Conservation (phyloP, 768 basidiomycete genomes). For the Ramaria rubella region DNA sequence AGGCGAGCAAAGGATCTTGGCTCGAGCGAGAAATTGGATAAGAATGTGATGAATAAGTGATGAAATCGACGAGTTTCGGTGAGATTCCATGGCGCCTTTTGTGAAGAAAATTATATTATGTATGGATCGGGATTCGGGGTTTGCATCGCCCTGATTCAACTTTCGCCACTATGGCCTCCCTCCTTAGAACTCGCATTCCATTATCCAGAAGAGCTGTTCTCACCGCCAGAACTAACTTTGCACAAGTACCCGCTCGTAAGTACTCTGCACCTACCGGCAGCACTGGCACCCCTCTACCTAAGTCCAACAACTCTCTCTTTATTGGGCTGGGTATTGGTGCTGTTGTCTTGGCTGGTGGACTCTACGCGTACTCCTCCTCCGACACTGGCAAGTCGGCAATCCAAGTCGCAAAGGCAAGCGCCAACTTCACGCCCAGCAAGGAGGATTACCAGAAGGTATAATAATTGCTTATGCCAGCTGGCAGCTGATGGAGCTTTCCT, state of each 20-base stretch:
- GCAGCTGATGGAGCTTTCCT: not conserved
- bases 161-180: not conserved
- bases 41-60: too few relatives aligned
- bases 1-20: too few relatives aligned
- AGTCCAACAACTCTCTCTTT: slow-evolving; percentile 47
- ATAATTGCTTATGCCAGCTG: not conserved
- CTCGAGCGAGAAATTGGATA: too few relatives aligned
- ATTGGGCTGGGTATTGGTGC: slow-evolving; percentile 51
- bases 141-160: too few relatives aligned
- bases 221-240: not conserved
- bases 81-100: not conserved
- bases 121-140: too few relatives aligned
- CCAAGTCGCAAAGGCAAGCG: slow-evolving; percentile 55
- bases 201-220: not conserved
- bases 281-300: slow-evolving; percentile 8
- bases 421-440: slow-evolving; percentile 68
- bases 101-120: too few relatives aligned
- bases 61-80: not conserved
- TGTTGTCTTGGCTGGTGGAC: slow-evolving; percentile 51
- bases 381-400: slow-evolving; percentile 51
- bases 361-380: slow-evolving; percentile 47
- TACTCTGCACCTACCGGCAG: not conserved
- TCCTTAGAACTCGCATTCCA: not conserved
- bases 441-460: slow-evolving; percentile 84
- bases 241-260: not conserved